phyloP scores from a whole-genome alignment of 2,329 filamentous ascomycete species.

The Chaetomium strumarium region DNA sequence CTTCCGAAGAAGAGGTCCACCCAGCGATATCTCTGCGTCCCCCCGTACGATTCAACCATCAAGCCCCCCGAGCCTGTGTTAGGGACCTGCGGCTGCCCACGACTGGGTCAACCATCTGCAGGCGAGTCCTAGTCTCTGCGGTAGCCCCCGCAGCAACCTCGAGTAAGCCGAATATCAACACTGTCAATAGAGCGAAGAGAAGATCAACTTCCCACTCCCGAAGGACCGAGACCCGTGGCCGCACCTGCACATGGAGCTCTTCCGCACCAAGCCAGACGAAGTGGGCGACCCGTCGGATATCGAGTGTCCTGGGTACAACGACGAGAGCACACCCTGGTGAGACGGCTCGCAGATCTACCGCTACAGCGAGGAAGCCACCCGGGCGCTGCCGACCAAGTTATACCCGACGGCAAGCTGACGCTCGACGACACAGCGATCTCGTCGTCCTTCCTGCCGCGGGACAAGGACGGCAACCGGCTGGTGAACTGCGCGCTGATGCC shows the following conservation, averaged over 20 bases:
- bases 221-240: constrained; percentile 31
- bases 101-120: constrained; percentile 35
- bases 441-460: constrained; percentile 35
- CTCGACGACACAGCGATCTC: constrained; percentile 31
- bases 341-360: constrained; percentile 43
- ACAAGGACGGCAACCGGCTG: constrained; percentile 33
- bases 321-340: constrained; percentile 41
- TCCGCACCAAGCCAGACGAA: constrained; percentile 31
- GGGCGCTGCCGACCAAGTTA: constrained; percentile 30
- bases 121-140: constrained; percentile 9
- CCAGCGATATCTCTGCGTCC: too few relatives aligned
- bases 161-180: too few relatives aligned
- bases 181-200: constrained; percentile 21
- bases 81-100: too few relatives aligned
- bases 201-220: constrained; percentile 31
- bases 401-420: constrained; percentile 35
- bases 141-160: too few relatives aligned
- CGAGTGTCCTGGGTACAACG: constrained; percentile 36
- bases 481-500: constrained; percentile 43
- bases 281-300: constrained; percentile 32
- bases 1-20: too few relatives aligned
- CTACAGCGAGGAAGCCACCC: constrained; percentile 34
- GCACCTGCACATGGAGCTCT: constrained; percentile 32
- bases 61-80: too few relatives aligned
- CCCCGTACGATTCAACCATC: too few relatives aligned